These are phyloP conservation scores for Gnaphalium uliginosum DNA, from an alignment of 129 eudicot genomes.

Conservation along the genomic window DNA sequence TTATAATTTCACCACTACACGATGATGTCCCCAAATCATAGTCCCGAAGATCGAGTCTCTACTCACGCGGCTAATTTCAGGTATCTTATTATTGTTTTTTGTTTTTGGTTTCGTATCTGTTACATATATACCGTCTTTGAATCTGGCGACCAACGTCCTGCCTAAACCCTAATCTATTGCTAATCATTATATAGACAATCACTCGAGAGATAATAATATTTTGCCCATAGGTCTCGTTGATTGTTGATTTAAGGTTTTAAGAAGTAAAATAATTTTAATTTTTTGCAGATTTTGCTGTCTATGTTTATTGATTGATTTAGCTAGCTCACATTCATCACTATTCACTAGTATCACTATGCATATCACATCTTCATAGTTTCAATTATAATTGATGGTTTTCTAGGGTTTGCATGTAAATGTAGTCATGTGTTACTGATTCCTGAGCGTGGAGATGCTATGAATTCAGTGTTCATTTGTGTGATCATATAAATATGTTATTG, in stretches of 20 bases:
- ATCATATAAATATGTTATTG: not conserved
- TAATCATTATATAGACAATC: not conserved
- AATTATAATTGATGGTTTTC: slow-evolving; percentile 5
- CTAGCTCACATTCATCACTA: not conserved
- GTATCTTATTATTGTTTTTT: slow-evolving; percentile 8
- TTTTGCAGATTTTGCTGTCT: not conserved
- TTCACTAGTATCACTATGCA: not conserved
- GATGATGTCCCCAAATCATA: slow-evolving; percentile 49
- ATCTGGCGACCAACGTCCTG: not conserved
- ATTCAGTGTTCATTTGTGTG: not conserved
- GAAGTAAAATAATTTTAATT: slow-evolving; percentile 10
- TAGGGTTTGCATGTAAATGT: slow-evolving; percentile 20
- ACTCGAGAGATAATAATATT: not conserved
- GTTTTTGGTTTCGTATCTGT: not conserved
- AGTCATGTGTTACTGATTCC: not conserved
- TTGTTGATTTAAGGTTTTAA: slow-evolving; percentile 20
- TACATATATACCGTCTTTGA: not conserved
- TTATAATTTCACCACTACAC: slow-evolving; percentile 17
- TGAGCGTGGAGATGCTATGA: not conserved
- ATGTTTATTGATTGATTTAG: slow-evolving; percentile 9
- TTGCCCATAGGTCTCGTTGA: slow-evolving; percentile 14
- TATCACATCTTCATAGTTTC: not conserved
- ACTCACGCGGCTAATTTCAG: slow-evolving; percentile 40
- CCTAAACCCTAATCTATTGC: slow-evolving; percentile 2
- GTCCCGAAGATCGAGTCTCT: slow-evolving; percentile 60